Percentiles rank a stretch among this genome's conserved stretches.
phyloP scores from a whole-genome alignment of 208 protist genomes.

The Crithidia acanthocephali region DNA sequence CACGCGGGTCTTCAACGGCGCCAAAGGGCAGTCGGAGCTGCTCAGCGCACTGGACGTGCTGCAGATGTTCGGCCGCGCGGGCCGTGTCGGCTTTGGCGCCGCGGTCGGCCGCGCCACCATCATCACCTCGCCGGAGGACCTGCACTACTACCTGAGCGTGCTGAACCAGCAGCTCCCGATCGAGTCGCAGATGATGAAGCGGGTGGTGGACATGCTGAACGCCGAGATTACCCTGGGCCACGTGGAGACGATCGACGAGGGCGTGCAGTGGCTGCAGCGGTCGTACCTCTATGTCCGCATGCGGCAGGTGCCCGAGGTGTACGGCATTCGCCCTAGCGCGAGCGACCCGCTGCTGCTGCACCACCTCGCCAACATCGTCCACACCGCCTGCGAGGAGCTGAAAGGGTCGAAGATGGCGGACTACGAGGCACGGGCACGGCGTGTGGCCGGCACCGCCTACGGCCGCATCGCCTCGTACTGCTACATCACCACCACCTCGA shows the following conservation, averaged over 20 bases:
- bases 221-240: constrained; percentile 98
- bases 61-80: constrained; percentile 99
- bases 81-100: constrained; percentile 96
- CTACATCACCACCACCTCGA: constrained; percentile 97
- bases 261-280: constrained; percentile 97
- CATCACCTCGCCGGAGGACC: constrained; percentile 96
- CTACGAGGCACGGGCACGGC: constrained; percentile 95
- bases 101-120: constrained; percentile 95
- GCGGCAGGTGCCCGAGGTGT: constrained; percentile 95
- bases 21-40: constrained; percentile 96
- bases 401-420: constrained; percentile 90
- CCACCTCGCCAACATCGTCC: constrained; percentile 94
- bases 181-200: constrained; percentile 97
- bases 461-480: constrained; percentile 99
- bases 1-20: constrained; percentile 99
- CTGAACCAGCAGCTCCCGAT: constrained; percentile 99
- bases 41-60: constrained; percentile 98
- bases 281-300: constrained; percentile 99
- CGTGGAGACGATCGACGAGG: constrained; percentile 94
- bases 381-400: constrained; percentile 94
- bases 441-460: constrained; percentile 94
- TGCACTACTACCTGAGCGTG: constrained; percentile 99
- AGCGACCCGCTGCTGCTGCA: constrained; percentile 88
- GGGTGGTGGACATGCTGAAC: constrained; percentile 98
- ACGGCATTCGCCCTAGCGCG: constrained; percentile 87